Evolutionary conservation across 177 flowering plant species (phyloP), one percentile per base, ranked within the genome.

Genomic region (Vitis hybrid): DNA sequence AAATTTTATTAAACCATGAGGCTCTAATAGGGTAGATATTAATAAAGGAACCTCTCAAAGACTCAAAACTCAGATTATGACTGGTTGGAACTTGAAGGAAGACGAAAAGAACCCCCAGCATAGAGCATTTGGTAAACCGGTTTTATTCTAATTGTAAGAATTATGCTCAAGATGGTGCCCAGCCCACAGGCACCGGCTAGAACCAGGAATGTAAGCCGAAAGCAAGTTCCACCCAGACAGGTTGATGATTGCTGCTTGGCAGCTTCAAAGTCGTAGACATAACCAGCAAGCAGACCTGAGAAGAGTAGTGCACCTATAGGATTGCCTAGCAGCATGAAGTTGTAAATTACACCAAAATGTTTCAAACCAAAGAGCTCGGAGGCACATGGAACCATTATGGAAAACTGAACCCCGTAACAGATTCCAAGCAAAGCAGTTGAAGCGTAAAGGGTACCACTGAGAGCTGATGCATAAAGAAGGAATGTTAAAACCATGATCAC

Each of bases 271-370:
- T 89, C 91, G 26, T 89, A 88, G 2, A 88, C 79, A 70, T 72
- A 63, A 21, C 94, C 88, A 18, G 91, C 91, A 58, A 89, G 90
- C 49, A 75, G 15, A 56, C 79, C 90, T 2, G 94, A 89, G 84
- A 89, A 88, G 56, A 89, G 82, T 4, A 86, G 72, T 32, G 94
- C 89, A 45, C 94, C 94, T 23, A 85, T 57, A 11, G 94, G 91
- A 61, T 86, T 88, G 30, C 88, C 88, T 2, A 89, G 73, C 65
- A 32, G 63, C 80, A 89, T 82, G 77, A 86, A 83, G 70, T 82
- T 89, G 82, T 72, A 86, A 26, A 85, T 86, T 40, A 85, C 52
- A 7, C 94, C 94, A 67, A 87, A 89, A 76, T 81, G 72, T 62
- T 78, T 78, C 59, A 84, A 58, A 21, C 87, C 87, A 54, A 84